A percentile compares a stretch with the other conserved stretches of the same genome.
These are phyloP conservation scores for Oleoguttula mirabilis DNA, from an alignment of 495 filamentous ascomycete genomes.

Conservation along the genomic window DNA sequence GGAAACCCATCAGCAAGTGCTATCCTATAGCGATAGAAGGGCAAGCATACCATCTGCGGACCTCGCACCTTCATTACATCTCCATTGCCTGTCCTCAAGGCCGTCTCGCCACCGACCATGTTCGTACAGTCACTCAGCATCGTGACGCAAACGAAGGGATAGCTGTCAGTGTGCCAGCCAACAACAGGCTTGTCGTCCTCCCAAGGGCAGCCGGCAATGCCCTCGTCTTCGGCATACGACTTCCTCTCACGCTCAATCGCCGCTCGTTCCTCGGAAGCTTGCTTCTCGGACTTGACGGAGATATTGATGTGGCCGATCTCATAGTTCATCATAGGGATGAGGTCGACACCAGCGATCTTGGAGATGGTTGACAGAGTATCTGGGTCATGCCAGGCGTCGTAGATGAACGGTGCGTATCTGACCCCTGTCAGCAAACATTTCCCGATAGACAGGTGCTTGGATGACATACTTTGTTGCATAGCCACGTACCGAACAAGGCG, in stretches of 20 bases:
- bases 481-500: slow-evolving; percentile 55
- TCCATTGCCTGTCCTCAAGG: slow-evolving; percentile 46
- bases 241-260: slow-evolving; percentile 29
- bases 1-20: not conserved
- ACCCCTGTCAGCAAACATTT: slow-evolving; percentile 7
- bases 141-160: slow-evolving; percentile 64
- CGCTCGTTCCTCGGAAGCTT: slow-evolving; percentile 39
- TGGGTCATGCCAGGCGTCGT: slow-evolving; percentile 58
- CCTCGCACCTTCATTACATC: slow-evolving; percentile 57
- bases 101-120: slow-evolving; percentile 66
- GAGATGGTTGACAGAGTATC: slow-evolving; percentile 54
- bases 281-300: slow-evolving; percentile 44
- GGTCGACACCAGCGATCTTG: slow-evolving; percentile 60
- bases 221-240: slow-evolving; percentile 35
- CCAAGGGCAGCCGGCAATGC: slow-evolving; percentile 40
- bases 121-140: slow-evolving; percentile 61
- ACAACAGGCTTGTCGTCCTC: slow-evolving; percentile 55
- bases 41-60: slow-evolving; percentile 45
- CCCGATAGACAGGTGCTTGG: not conserved
- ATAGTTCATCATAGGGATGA: slow-evolving; percentile 57
- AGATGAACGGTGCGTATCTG: slow-evolving; percentile 53
- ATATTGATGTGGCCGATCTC: slow-evolving; percentile 68
- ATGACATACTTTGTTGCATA: slow-evolving; percentile 51
- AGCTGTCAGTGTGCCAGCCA: slow-evolving; percentile 63
- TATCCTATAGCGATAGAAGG: not conserved